Evolutionary conservation across 768 basidiomycete genomes (phyloP).

Genomic region (Pleurotus salmoneostramineus): DNA sequence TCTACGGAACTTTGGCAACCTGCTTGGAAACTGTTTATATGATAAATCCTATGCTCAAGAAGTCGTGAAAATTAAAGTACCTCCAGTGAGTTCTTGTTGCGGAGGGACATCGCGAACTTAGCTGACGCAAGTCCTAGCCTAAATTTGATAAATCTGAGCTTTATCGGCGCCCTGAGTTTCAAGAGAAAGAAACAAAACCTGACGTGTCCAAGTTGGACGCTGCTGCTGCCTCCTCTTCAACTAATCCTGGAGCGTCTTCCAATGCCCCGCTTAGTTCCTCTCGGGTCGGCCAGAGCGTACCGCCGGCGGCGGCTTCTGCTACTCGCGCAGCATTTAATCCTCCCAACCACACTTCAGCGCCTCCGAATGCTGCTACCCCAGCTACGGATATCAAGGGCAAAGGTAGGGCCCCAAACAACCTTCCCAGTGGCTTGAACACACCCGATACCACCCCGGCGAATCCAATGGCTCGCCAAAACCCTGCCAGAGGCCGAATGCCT

Average conservation of each 20-base stretch:
- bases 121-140: slow-evolving; percentile 29
- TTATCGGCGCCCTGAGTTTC: slow-evolving; percentile 68
- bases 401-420: neutral
- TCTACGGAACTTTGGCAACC: slow-evolving; percentile 88
- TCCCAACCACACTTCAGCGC: neutral
- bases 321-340: slow-evolving; percentile 3
- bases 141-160: slow-evolving; percentile 69
- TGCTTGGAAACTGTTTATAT: slow-evolving; percentile 96
- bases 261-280: slow-evolving; percentile 12
- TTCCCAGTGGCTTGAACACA: neutral
- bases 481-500: neutral
- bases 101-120: too few species aligned
- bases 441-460: neutral
- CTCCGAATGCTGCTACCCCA: slow-evolving; percentile 3
- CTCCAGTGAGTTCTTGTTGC: slow-evolving; percentile 54
- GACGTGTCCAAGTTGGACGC: slow-evolving; percentile 13
- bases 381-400: slow-evolving; percentile 1
- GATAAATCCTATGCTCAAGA: slow-evolving; percentile 88
- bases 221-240: slow-evolving; percentile 8
- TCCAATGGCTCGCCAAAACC: neutral
- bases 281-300: neutral
- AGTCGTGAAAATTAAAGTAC: slow-evolving; percentile 82
- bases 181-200: slow-evolving; percentile 45
- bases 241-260: slow-evolving; percentile 9
- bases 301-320: neutral